A percentile compares a stretch with the other conserved stretches of the same genome.
Conservation (phyloP, 139 green algal species). For the Haematococcus lacustris region DNA sequence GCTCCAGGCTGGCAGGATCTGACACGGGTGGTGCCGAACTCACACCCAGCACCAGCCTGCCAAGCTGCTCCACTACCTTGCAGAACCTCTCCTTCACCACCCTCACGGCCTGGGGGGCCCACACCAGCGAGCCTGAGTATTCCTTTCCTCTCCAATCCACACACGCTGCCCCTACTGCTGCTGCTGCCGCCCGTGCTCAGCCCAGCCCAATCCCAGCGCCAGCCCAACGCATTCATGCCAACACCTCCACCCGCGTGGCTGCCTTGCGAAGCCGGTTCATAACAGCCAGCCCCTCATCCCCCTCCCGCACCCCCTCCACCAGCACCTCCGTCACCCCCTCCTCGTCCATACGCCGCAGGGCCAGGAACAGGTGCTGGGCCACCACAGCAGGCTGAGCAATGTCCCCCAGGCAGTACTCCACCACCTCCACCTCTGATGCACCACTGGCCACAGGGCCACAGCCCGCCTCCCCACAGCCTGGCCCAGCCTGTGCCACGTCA, state of each 20-base stretch:
- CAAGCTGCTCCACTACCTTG: no score
- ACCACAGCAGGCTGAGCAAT: constrained; percentile 16
- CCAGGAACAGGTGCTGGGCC: constrained; percentile 33
- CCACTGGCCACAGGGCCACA: not conserved
- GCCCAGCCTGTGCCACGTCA: not conserved
- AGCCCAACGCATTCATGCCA: constrained; percentile 87
- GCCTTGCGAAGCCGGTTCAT: constrained; percentile 54
- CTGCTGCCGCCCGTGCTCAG: no score
- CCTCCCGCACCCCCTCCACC: no score
- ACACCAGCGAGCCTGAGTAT: no score
- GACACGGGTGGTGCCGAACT: no score
- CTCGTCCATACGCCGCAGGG: constrained; percentile 24
- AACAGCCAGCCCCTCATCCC: constrained; percentile 29
- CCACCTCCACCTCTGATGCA: constrained; percentile 5
- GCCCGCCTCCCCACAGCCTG: no score
- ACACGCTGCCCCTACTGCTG: no score
- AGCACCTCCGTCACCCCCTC: no score
- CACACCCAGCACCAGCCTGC: no score
- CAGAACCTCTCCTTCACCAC: no score
- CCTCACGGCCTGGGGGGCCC: constrained; percentile 36
- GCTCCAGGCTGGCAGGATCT: no score
- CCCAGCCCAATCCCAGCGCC: constrained; percentile 84
- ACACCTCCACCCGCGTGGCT: constrained; percentile 20
- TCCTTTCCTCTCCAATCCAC: no score
- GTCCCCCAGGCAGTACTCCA: constrained; percentile 21